Evolutionary conservation across 768 basidiomycete species (phyloP).

Genomic region (Pleurotus eryngii): DNA sequence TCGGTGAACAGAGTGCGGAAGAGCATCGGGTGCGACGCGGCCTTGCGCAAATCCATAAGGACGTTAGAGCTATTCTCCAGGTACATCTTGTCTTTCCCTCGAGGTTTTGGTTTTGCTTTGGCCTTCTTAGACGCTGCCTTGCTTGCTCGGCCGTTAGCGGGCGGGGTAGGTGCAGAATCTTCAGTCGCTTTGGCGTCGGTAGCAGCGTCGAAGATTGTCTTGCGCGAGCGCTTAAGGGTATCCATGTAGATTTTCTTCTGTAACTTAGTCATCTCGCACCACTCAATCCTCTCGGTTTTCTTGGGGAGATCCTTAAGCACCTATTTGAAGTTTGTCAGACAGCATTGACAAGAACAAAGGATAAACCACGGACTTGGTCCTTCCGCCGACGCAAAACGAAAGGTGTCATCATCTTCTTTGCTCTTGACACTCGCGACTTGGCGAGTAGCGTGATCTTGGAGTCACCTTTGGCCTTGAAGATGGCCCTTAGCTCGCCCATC

Average conservation of each 20-base stretch:
- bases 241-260: conserved; percentile 86
- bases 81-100: conserved; percentile 63
- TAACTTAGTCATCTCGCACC: conserved; percentile 87
- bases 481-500: conserved; percentile 78
- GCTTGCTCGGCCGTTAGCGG: conserved; percentile 18
- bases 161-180: conserved; percentile 16
- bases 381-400: conserved; percentile 97
- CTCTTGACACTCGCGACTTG: conserved; percentile 88
- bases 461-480: conserved; percentile 97
- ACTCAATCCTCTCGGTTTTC: conserved; percentile 90
- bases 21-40: conserved; percentile 93
- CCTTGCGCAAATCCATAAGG: conserved; percentile 96
- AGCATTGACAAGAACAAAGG: not conserved
- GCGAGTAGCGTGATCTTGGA: conserved; percentile 85
- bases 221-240: conserved; percentile 79
- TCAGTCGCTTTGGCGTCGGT: conserved; percentile 22
- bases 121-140: conserved; percentile 43
- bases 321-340: conserved; percentile 31
- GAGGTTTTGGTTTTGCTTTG: conserved; percentile 33
- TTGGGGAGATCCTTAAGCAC: conserved; percentile 91
- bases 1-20: conserved; percentile 87
- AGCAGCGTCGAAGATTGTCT: conserved; percentile 60
- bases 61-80: conserved; percentile 88
- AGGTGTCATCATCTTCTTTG: conserved; percentile 99
- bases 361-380: conserved; percentile 61